Evolutionary conservation across 2,329 filamentous ascomycete genomes (phyloP).

Genomic region (Colletotrichum sansevieriae): DNA sequence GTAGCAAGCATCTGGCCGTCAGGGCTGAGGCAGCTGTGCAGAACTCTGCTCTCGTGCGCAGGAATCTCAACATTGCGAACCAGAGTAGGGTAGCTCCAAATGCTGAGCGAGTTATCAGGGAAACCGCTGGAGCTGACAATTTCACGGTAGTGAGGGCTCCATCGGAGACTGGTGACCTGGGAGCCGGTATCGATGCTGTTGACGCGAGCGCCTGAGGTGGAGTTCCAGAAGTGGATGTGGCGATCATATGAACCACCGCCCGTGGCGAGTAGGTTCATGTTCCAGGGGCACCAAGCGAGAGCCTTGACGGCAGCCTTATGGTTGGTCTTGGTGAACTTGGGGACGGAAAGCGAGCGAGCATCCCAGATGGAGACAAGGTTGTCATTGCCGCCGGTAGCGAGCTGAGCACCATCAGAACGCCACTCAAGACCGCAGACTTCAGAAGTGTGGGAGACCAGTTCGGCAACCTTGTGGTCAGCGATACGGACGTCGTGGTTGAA

Average conservation of each 20-base stretch:
- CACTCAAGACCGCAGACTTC: constrained; percentile 99
- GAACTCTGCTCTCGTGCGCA: constrained; percentile 94
- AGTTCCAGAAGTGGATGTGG: constrained; percentile 99
- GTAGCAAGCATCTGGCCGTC: constrained; percentile 99
- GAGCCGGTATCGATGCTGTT: constrained; percentile 99
- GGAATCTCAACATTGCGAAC: constrained; percentile 99
- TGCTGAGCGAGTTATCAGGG: constrained; percentile 98
- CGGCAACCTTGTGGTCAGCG: constrained; percentile 96
- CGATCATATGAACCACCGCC: constrained; percentile 96
- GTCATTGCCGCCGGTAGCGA: constrained; percentile 98
- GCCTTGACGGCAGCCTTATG: constrained; percentile 99
- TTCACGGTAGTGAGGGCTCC: constrained; percentile 97
- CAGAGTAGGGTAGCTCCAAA: constrained; percentile 98
- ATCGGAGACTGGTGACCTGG: constrained; percentile 95
- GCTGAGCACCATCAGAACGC: constrained; percentile 95
- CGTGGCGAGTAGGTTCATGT: constrained; percentile 95
- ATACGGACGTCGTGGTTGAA: constrained; percentile 99
- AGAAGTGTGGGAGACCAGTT: constrained; percentile 96
- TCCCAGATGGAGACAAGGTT: constrained; percentile 99
- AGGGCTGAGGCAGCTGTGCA: constrained; percentile 96
- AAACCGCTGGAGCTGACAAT: constrained; percentile 98
- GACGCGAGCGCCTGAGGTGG: constrained; percentile 94
- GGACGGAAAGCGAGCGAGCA: constrained; percentile 89
- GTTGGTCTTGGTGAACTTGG: constrained; percentile 99
- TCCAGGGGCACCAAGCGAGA: constrained; percentile 98